Evolutionary conservation across 306 rosid genomes (phyloP).

Genomic region (Oemleria cerasiformis): DNA sequence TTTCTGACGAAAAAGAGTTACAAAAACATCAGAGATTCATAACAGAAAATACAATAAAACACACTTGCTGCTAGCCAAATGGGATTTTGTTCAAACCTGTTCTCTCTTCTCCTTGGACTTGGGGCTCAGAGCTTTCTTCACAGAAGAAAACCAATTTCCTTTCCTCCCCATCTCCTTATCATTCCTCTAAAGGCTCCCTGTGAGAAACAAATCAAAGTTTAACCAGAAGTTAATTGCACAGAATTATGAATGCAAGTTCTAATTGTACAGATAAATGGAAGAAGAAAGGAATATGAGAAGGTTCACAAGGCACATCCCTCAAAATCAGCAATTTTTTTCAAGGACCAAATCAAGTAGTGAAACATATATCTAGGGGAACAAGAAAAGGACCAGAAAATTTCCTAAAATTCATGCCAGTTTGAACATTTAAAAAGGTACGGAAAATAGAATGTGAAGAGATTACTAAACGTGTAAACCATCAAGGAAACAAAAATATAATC

Average conservation of each 20-base stretch:
- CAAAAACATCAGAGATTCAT: conserved; percentile 20
- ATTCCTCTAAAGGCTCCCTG: conserved; percentile 55
- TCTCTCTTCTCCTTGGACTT: conserved; percentile 68
- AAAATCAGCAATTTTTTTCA: not conserved
- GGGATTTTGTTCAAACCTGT: conserved; percentile 44
- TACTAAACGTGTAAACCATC: conserved; percentile 18
- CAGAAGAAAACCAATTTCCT: conserved; percentile 89
- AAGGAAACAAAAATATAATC: not conserved
- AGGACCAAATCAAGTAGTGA: not conserved
- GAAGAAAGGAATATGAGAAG: not conserved
- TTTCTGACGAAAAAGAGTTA: conserved; percentile 36
- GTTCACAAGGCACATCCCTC: not conserved
- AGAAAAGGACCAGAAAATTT: not conserved
- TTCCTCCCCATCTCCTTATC: conserved; percentile 89
- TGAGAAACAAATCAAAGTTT: conserved; percentile 14
- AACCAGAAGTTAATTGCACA: conserved; percentile 26
- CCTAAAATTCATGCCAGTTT: not conserved
- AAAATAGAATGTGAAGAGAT: conserved; percentile 4
- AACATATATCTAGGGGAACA: not conserved
- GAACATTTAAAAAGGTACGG: conserved; percentile 5
- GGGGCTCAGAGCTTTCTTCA: conserved; percentile 97
- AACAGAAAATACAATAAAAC: conserved; percentile 6
- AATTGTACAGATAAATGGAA: not conserved
- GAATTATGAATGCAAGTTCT: conserved; percentile 8
- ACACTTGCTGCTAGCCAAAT: not conserved